Evolutionary conservation across 768 basidiomycete genomes (phyloP), one percentile per base, ranked within the genome.

Genomic region (Sutorius australiensis): DNA sequence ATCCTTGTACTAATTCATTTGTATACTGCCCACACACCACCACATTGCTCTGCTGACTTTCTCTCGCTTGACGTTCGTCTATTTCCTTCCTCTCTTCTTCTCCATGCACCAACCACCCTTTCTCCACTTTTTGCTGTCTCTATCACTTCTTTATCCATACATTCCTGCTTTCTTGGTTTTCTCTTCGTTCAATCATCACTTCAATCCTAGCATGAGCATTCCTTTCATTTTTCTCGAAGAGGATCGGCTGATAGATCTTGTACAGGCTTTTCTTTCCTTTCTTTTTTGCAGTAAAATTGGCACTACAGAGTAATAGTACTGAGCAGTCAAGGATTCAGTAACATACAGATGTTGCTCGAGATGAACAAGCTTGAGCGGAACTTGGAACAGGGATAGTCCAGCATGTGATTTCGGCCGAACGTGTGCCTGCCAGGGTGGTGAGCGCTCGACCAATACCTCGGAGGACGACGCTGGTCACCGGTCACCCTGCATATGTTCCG

Each of bases 1-100:
- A 58, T n/a, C 34, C 16, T 27, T 61, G 59, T 61, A 48, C 48
- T 58, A 55, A 46, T 55, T 1, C 19, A 6, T 16, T 55, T 13
- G 58, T 55, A 50, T 38, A 48, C 46, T 32, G 41, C 53, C 21
- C 24, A 46, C 24, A 17, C 19, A 34, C 17, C 28, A 36, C 12
- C 19, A 45, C 47, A 41, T 17, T 14, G 24, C 37, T 31, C 38
- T 36, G n/a, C 41, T 55, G 34, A 24, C 39, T 5, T 16, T 46
- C 12, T n/a, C 4, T n/a, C 21, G 5, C 37, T 32, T 37, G 36
- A n/a, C n/a, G 36, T 16, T 37, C n/a, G 1, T 24, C 24, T 24
- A 24, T 24, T 24, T 24, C 24, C 24, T 24, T 24, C 24, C 4
- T 2, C 24, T 24, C 24, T 4, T 24, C 24, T 24, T 16, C 8